phyloP scores from a whole-genome alignment of 2,329 filamentous ascomycete genomes.

The Ceratocystis smalleyi region DNA sequence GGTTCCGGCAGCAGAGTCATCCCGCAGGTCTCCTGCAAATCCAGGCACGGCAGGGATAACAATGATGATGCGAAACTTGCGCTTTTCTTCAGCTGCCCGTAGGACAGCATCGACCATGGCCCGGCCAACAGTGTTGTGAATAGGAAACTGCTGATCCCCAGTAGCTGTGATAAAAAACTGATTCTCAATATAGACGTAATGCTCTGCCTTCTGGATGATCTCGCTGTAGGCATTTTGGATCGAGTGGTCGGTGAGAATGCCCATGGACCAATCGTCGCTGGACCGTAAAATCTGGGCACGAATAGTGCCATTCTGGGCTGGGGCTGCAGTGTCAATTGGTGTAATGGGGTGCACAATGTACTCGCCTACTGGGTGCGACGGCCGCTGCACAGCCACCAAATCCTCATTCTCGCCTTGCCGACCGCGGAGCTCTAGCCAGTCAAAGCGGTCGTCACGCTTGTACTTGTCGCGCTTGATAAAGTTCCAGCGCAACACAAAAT shows the following conservation, averaged over 20 bases:
- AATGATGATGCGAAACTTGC: conserved; percentile 83
- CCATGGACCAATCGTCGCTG: conserved; percentile 85
- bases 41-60: conserved; percentile 84
- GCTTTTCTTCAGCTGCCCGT: conserved; percentile 59
- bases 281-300: conserved; percentile 78
- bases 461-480: conserved; percentile 96
- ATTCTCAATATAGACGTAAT: conserved; percentile 95
- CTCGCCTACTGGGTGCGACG: conserved; percentile 74
- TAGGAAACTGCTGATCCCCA: conserved; percentile 67
- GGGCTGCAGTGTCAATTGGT: conserved; percentile 50
- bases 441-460: conserved; percentile 68
- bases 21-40: conserved; percentile 79
- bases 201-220: conserved; percentile 71
- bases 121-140: conserved; percentile 74
- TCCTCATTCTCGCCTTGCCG: conserved; percentile 67
- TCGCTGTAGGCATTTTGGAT: conserved; percentile 81
- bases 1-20: conserved; percentile 70
- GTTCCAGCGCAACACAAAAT: conserved; percentile 92
- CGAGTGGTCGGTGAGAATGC: conserved; percentile 67
- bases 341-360: conserved; percentile 69
- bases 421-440: conserved; percentile 71
- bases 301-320: conserved; percentile 53
- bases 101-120: conserved; percentile 87
- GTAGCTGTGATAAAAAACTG: conserved; percentile 98
- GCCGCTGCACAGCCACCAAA: conserved; percentile 72